A percentile compares a stretch with the other conserved stretches of the same genome.
Conservation (phyloP, 805 yeast genomes). For the Candida gorgasii region DNA sequence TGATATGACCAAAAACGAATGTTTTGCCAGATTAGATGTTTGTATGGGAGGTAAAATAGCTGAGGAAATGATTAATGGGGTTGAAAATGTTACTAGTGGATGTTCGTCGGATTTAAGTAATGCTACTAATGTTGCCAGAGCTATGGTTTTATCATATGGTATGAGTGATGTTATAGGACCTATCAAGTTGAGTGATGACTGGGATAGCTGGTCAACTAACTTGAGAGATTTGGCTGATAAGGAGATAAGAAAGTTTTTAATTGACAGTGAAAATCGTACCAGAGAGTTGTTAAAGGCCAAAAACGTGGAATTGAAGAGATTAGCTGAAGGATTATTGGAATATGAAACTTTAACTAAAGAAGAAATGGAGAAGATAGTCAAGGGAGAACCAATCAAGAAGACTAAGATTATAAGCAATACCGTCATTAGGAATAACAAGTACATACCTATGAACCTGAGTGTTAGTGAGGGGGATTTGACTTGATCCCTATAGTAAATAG, state of each 20-base stretch:
- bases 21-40: constrained; percentile 89
- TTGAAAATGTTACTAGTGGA: constrained; percentile 91
- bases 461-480: no score
- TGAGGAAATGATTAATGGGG: constrained; percentile 89
- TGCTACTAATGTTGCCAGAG: constrained; percentile 92
- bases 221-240: constrained; percentile 89
- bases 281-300: constrained; percentile 62
- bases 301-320: constrained; percentile 70
- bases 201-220: constrained; percentile 93
- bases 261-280: constrained; percentile 79
- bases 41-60: constrained; percentile 99
- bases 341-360: constrained; percentile 91
- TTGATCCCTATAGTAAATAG: background rate
- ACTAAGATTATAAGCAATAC: constrained; percentile 73
- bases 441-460: no score
- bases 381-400: constrained; percentile 74
- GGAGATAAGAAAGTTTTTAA: constrained; percentile 77
- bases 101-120: constrained; percentile 87
- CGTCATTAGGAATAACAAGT: constrained; percentile 35
- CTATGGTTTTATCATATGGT: constrained; percentile 96
- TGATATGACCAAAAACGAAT: constrained; percentile 86
- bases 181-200: constrained; percentile 80
- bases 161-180: constrained; percentile 96
- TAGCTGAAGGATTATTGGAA: constrained; percentile 91
- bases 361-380: constrained; percentile 84